These are phyloP conservation scores for Akanthomyces muscarius DNA, from an alignment of 2,329 filamentous ascomycete genomes.

Conservation along the genomic window DNA sequence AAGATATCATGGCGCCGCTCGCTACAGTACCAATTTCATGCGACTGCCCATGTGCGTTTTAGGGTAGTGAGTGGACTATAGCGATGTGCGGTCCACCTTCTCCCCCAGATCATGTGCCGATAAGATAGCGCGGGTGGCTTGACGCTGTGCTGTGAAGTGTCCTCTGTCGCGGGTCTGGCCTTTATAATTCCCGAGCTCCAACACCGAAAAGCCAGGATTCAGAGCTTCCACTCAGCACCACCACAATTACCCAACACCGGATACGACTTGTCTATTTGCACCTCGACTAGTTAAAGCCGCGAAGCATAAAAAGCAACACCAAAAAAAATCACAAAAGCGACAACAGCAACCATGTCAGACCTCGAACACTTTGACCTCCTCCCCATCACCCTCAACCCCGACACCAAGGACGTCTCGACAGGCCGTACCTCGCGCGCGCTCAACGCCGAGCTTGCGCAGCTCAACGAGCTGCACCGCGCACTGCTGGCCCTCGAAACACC, in stretches of 20 bases:
- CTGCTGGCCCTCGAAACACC: constrained; percentile 49
- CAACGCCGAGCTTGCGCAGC: constrained; percentile 54
- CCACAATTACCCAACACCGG: not conserved
- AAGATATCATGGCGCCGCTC: not conserved
- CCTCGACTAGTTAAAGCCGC: too few relatives aligned
- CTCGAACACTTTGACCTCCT: constrained; percentile 75
- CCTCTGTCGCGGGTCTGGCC: constrained; percentile 2
- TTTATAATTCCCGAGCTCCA: not conserved
- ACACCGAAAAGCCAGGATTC: not conserved
- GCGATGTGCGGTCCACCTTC: not conserved
- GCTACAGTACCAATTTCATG: not conserved
- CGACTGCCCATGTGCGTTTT: not conserved
- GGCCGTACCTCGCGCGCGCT: constrained; percentile 48
- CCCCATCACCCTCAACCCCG: constrained; percentile 75
- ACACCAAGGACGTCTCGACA: constrained; percentile 67
- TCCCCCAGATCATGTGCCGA: constrained; percentile 17
- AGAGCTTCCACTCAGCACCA: not conserved
- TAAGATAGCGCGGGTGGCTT: constrained; percentile 10
- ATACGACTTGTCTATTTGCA: too few relatives aligned
- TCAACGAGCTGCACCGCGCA: constrained; percentile 17
- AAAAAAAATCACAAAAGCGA: not conserved
- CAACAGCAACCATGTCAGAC: constrained; percentile 46
- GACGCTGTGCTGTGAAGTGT: constrained; percentile 4
- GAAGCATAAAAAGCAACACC: not conserved
- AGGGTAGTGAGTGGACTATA: not conserved